Evolutionary conservation across 2,329 filamentous ascomycete genomes (phyloP), one percentile per base, ranked within the genome.

Genomic region (Colletotrichum coccodes): DNA sequence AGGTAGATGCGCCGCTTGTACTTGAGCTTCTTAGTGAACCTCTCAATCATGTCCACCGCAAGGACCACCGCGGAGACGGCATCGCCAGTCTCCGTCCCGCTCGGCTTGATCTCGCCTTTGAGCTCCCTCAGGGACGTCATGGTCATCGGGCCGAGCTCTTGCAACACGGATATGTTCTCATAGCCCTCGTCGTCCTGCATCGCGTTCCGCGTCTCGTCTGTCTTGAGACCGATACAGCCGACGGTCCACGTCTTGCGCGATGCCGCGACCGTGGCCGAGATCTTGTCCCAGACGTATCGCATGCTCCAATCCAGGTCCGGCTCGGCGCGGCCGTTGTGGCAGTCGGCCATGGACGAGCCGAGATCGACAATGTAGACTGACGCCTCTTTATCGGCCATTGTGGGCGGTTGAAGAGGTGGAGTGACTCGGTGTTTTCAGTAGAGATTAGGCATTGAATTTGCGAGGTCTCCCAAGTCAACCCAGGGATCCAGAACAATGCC

Each of bases 221-320:
- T 97, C 67, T 93, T 89, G 64, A 98, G 84, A 1, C 92, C 96
- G 68, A 99, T 80, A 2, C 98, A 91, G n/a, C 94, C 88, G 71
- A 92, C 90, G 8, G 89, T 90, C 81, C 90, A 88, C 2, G 88
- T 91, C 76, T 89, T 91, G 42, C 90, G 87, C 42, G 89, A 91
- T 0, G 90, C 86, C 5, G 90, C 89, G 12, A 91, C 90, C 4
- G 90, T 91, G 76, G 91, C 91, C 26, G 89, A 89, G 47, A 91
- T 88, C 78, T 93, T 96, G 84, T 98, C 95, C 95, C 95, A 99
- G 57, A 98, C 88, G 81, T 97, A 99, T 71, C 90, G 89, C 89
- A 98, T 91, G 54, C 90, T 89, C 90, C 92, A 99, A 70, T 98
- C 94, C 21, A 99, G 87, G 78, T 98, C 92, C 3, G 92, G 92